These are phyloP conservation scores for Eimeria mitis DNA, from an alignment of 169 alveolate genomes.

Conservation along the genomic window DNA sequence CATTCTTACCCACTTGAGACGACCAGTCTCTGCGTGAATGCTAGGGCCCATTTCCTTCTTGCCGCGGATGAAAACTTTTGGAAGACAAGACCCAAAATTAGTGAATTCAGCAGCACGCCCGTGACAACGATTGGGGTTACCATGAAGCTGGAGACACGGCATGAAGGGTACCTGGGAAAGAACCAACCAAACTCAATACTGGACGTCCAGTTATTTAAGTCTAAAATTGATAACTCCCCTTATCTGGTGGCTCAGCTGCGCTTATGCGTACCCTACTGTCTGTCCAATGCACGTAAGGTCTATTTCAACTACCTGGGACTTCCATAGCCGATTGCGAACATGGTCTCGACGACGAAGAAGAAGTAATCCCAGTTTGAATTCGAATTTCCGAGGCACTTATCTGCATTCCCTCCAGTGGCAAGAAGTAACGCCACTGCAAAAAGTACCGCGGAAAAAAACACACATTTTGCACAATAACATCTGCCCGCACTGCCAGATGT, in stretches of 20 bases:
- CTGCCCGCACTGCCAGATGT: neutral
- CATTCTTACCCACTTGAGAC: slow-evolving; percentile 56
- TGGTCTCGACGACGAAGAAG: slow-evolving; percentile 86
- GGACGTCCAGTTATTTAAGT: neutral
- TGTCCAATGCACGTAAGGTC: neutral
- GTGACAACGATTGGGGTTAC: slow-evolving; percentile 84
- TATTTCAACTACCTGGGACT: slow-evolving; percentile 81
- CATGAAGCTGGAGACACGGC: slow-evolving; percentile 82
- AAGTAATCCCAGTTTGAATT: slow-evolving; percentile 82
- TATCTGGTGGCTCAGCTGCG: too few species aligned
- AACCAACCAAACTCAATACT: neutral
- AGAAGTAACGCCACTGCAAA: slow-evolving; percentile 46
- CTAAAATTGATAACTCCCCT: too few species aligned
- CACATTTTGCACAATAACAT: neutral
- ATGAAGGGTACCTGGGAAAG: slow-evolving; percentile 80
- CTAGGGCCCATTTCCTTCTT: slow-evolving; percentile 85
- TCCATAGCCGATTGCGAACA: slow-evolving; percentile 87
- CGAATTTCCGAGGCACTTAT: slow-evolving; percentile 83
- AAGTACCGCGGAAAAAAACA: neutral
- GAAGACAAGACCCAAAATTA: slow-evolving; percentile 86
- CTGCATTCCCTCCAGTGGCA: slow-evolving; percentile 83
- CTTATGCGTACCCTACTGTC: neutral
- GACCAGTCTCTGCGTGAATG: slow-evolving; percentile 80
- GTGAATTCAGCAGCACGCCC: slow-evolving; percentile 84
- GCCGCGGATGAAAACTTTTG: slow-evolving; percentile 86